phyloP scores from a whole-genome alignment of 768 basidiomycete genomes.

The Boletellus ananas region DNA sequence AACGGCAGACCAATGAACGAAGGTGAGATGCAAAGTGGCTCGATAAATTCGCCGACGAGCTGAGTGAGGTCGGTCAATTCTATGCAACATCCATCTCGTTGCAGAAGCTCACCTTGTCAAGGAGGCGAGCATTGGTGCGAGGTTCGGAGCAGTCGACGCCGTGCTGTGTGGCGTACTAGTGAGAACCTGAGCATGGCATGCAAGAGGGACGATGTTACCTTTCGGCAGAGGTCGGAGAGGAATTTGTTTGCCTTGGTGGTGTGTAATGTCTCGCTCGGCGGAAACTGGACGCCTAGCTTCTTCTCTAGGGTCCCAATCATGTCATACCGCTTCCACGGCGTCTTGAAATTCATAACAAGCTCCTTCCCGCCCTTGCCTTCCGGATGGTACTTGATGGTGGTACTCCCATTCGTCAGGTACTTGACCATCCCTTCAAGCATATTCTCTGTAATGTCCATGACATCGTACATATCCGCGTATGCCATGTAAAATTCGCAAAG shows the following conservation, averaged over 20 bases:
- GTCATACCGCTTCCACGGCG: constrained; percentile 98
- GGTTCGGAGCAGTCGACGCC: constrained; percentile 97
- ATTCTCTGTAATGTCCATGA: constrained; percentile 95
- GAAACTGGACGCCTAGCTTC: constrained; percentile 89
- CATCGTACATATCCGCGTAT: constrained; percentile 97
- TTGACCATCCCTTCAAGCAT: constrained; percentile 91
- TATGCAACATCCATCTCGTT: neutral
- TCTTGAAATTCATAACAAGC: constrained; percentile 79
- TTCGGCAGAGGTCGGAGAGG: constrained; percentile 75
- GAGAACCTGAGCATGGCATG: neutral
- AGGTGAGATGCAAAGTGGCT: constrained; percentile 93
- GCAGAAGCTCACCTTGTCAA: constrained; percentile 72
- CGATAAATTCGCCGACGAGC: constrained; percentile 98
- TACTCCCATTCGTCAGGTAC: constrained; percentile 75
- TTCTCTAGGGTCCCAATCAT: constrained; percentile 97
- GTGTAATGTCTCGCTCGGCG: constrained; percentile 85
- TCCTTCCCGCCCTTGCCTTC: constrained; percentile 84
- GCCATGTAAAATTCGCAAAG: constrained; percentile 99
- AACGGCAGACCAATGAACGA: constrained; percentile 77
- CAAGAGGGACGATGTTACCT: constrained; percentile 45
- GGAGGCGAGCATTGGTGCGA: constrained; percentile 87
- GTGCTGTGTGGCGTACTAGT: constrained; percentile 48
- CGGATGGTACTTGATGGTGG: constrained; percentile 82
- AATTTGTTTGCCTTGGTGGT: constrained; percentile 86
- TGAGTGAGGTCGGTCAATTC: constrained; percentile 23